Evolutionary conservation across 2,329 filamentous ascomycete genomes (phyloP).

Genomic region (Penicillium freii): DNA sequence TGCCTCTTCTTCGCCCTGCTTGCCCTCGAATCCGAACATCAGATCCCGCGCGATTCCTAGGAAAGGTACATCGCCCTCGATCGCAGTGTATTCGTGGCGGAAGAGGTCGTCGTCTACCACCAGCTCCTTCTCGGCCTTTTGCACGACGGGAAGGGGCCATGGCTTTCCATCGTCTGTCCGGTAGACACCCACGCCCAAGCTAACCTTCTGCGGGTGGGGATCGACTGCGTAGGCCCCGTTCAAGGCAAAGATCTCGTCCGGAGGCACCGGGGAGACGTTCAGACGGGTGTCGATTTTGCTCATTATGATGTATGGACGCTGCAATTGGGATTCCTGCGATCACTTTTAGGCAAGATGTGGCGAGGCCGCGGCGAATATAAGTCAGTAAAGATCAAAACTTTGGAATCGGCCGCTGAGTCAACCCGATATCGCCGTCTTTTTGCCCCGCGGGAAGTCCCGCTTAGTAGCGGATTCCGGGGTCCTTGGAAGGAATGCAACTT

Average conservation of each 20-base stretch:
- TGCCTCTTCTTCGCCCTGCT: conserved; percentile 37
- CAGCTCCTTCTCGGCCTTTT: conserved; percentile 71
- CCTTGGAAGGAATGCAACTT: background rate
- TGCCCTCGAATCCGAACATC: conserved; percentile 65
- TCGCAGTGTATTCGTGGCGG: conserved; percentile 97
- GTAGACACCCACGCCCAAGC: conserved; percentile 87
- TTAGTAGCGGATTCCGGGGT: conserved; percentile 20
- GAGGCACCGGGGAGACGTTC: conserved; percentile 73
- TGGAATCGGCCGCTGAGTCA: conserved; percentile 23
- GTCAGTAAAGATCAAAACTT: conserved; percentile 7
- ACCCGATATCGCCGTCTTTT: conserved; percentile 35
- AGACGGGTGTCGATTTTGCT: conserved; percentile 39
- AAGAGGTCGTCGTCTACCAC: conserved; percentile 79
- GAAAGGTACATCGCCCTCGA: conserved; percentile 80
- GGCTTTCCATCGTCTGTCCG: conserved; percentile 89
- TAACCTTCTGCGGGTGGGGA: conserved; percentile 70
- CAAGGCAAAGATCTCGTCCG: conserved; percentile 87
- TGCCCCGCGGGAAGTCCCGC: conserved; percentile 25
- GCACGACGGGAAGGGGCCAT: conserved; percentile 92
- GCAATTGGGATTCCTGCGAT: background rate
- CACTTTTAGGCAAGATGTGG: conserved; percentile 1
- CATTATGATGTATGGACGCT: conserved; percentile 22
- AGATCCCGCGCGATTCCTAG: conserved; percentile 84
- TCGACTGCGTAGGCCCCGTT: conserved; percentile 82
- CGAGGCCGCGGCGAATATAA: conserved; percentile 1